Percentiles rank a stretch among this genome's conserved stretches.
These are phyloP conservation scores for Neurospora africana DNA, from an alignment of 495 filamentous ascomycete species.

Conservation along the genomic window DNA sequence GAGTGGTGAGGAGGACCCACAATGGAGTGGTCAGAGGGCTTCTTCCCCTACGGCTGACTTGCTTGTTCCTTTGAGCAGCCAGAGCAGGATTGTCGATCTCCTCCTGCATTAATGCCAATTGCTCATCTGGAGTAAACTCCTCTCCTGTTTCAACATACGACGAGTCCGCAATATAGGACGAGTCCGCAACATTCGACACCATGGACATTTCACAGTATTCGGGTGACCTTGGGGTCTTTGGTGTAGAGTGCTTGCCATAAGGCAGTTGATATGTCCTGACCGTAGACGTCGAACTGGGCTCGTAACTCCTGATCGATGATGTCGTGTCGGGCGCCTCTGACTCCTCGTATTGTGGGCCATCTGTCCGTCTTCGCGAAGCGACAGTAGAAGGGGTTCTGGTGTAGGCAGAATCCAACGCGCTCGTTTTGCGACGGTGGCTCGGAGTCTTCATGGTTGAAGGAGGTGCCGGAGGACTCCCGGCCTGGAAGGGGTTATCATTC, in stretches of 20 bases:
- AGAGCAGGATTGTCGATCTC: slow-evolving; percentile 30
- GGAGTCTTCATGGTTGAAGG: slow-evolving; percentile 26
- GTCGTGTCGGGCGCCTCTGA: slow-evolving; percentile 16
- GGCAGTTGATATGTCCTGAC: not conserved
- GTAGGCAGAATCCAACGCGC: slow-evolving; percentile 15
- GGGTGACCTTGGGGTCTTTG: not conserved
- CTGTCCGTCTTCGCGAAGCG: slow-evolving; percentile 23
- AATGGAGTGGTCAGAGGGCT: slow-evolving; percentile 39
- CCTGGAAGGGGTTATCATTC: slow-evolving; percentile 91
- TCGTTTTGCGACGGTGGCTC: slow-evolving; percentile 29
- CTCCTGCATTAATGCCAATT: slow-evolving; percentile 60
- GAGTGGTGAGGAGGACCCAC: slow-evolving; percentile 52
- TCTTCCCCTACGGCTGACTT: slow-evolving; percentile 5
- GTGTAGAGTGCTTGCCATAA: not conserved
- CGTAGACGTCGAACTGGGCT: not conserved
- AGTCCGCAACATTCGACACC: slow-evolving; percentile 2
- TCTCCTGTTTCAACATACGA: slow-evolving; percentile 55
- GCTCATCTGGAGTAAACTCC: slow-evolving; percentile 89
- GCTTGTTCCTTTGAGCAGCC: slow-evolving; percentile 16
- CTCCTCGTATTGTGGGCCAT: slow-evolving; percentile 16
- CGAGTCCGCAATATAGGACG: not conserved
- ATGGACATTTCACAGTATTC: not conserved
- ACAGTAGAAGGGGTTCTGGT: slow-evolving; percentile 19
- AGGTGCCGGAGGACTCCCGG: slow-evolving; percentile 44
- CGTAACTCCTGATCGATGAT: not conserved